phyloP scores from a whole-genome alignment of 805 yeast genomes.

The Yarrowia alimentaria region DNA sequence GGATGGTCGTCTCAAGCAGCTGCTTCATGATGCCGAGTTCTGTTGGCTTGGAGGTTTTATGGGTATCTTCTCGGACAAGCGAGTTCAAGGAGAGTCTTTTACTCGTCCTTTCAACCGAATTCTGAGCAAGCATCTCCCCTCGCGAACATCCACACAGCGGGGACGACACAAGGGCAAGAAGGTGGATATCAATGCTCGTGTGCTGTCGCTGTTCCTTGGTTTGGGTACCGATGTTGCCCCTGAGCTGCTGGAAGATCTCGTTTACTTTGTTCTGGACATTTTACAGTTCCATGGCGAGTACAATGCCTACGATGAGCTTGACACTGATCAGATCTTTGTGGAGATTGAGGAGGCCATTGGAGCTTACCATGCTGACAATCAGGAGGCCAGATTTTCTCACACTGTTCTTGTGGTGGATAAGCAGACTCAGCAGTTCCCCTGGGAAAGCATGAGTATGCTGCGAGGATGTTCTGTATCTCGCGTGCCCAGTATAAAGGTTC shows the following conservation, averaged over 20 bases:
- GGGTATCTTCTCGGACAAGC: no score
- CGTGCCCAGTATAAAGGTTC: conserved; percentile 61
- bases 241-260: conserved; percentile 57
- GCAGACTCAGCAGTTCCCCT: conserved; percentile 69
- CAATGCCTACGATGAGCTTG: conserved; percentile 64
- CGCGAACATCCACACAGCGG: no score
- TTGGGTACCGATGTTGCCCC: conserved; percentile 43
- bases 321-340: conserved; percentile 53
- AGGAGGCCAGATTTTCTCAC: no score
- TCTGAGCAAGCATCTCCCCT: conserved; percentile 50
- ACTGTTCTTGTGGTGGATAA: conserved; percentile 68
- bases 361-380: no score
- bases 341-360: conserved; percentile 51
- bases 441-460: conserved; percentile 77
- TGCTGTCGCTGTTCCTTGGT: conserved; percentile 53
- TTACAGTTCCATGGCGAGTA: conserved; percentile 61
- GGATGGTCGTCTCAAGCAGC: conserved; percentile 53
- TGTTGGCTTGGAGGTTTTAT: conserved; percentile 78
- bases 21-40: conserved; percentile 59
- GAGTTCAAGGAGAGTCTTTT: conserved; percentile 43
- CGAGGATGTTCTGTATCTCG: conserved; percentile 60
- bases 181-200: conserved; percentile 45
- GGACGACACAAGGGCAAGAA: conserved; percentile 28
- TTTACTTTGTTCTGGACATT: conserved; percentile 60
- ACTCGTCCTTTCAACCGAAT: conserved; percentile 43